A percentile compares a stretch with the other conserved stretches of the same genome.
These are phyloP conservation scores for Solanum piurae DNA, from an alignment of 257 asterid species.

Conservation along the genomic window DNA sequence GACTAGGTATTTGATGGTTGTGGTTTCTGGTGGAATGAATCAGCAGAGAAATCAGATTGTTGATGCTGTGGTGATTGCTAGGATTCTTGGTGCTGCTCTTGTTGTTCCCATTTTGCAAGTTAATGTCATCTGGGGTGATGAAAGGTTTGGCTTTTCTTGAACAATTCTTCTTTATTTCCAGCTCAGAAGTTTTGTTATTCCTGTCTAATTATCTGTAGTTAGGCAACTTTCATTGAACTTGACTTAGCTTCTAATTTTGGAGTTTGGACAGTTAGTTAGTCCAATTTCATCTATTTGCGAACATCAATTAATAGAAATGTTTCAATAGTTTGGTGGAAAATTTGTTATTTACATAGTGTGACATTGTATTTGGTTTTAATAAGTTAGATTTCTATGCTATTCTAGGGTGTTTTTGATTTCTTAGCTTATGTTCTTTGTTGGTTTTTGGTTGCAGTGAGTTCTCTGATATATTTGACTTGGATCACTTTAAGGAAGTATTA, in stretches of 20 bases:
- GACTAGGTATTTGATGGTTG: conserved; percentile 65
- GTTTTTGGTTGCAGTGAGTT: conserved; percentile 70
- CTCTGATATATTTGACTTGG: conserved; percentile 86
- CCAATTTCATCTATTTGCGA: neutral
- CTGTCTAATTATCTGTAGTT: neutral
- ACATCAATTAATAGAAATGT: neutral
- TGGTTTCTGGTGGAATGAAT: conserved; percentile 91
- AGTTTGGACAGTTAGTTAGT: neutral
- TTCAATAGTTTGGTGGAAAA: neutral
- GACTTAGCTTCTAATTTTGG: neutral
- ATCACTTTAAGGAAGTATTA: conserved; percentile 70
- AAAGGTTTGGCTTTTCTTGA: conserved; percentile 46
- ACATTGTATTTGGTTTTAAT: neutral
- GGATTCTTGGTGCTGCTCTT: conserved; percentile 88
- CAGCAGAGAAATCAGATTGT: conserved; percentile 99
- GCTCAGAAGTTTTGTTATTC: neutral
- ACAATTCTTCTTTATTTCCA: neutral
- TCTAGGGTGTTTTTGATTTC: neutral
- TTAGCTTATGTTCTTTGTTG: neutral
- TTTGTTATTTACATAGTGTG: neutral
- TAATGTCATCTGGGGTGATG: conserved; percentile 97
- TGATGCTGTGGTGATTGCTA: conserved; percentile 93
- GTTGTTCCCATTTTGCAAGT: conserved; percentile 94
- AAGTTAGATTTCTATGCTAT: neutral
- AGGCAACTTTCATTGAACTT: neutral